phyloP scores from a whole-genome alignment of 2,329 filamentous ascomycete species.

The Pseudocercospora crystallina region DNA sequence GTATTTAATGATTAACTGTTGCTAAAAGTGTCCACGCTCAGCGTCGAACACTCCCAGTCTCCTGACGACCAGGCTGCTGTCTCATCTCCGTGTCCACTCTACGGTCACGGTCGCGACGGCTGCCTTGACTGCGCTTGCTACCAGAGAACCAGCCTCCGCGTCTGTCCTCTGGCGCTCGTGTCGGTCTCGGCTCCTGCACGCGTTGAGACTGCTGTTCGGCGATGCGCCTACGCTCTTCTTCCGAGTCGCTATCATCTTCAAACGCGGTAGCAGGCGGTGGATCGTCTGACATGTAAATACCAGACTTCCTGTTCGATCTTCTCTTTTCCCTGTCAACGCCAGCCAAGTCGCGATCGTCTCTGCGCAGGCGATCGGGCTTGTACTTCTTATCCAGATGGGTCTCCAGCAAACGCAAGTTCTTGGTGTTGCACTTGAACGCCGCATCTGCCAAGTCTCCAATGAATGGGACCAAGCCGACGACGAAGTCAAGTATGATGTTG shows the following conservation, averaged over 20 bases:
- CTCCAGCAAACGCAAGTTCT: conserved; percentile 70
- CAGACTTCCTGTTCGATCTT: conserved; percentile 34
- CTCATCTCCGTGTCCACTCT: conserved; percentile 11
- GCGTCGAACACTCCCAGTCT: conserved; percentile 12
- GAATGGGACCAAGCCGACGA: conserved; percentile 71
- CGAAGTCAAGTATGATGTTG: conserved; percentile 74
- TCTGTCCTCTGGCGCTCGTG: conserved; percentile 19
- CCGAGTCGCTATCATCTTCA: conserved; percentile 33
- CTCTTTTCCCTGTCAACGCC: conserved; percentile 33
- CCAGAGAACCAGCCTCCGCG: conserved; percentile 20
- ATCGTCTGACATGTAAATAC: conserved; percentile 35
- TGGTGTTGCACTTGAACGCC: conserved; percentile 71
- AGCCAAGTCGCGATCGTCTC: conserved; percentile 28
- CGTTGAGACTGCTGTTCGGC: background rate
- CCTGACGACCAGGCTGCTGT: conserved; percentile 7
- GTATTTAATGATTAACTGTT: no score
- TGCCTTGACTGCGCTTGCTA: conserved; percentile 8
- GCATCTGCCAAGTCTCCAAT: conserved; percentile 75
- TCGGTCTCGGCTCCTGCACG: conserved; percentile 18
- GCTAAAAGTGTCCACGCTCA: background rate
- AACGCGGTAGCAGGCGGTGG: conserved; percentile 48
- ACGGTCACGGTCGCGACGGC: conserved; percentile 3
- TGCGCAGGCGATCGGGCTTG: conserved; percentile 41
- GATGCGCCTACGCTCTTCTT: conserved; percentile 11
- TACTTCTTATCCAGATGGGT: conserved; percentile 68